Percentiles rank a stretch among this genome's conserved stretches.
phyloP scores from a whole-genome alignment of 768 basidiomycete species.

The Suillus decipiens region DNA sequence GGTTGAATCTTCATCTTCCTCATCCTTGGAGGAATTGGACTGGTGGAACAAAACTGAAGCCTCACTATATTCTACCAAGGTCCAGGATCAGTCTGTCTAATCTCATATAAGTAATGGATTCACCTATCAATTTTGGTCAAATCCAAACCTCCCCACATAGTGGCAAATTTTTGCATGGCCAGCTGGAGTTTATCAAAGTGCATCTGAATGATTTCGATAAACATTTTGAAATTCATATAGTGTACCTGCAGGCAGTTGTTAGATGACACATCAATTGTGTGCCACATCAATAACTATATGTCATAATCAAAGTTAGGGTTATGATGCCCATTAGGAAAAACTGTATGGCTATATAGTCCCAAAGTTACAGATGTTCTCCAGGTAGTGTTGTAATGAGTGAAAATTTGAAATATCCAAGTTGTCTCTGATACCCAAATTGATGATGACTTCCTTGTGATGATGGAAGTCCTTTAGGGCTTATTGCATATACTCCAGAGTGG shows the following conservation, averaged over 20 bases:
- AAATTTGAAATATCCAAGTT: slow-evolving; percentile 34
- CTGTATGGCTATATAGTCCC: too few species aligned
- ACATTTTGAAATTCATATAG: not conserved
- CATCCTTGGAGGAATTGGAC: not conserved
- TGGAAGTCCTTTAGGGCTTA: slow-evolving; percentile 35
- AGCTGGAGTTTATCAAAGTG: not conserved
- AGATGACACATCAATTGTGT: not conserved
- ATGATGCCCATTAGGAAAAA: too few species aligned
- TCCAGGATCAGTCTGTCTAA: not conserved
- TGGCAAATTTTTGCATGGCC: not conserved
- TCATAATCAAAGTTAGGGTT: not conserved
- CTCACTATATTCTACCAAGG: not conserved
- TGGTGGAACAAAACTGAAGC: not conserved
- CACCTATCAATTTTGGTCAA: not conserved
- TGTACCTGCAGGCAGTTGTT: not conserved
- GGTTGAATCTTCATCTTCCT: not conserved
- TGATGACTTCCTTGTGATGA: slow-evolving; percentile 34
- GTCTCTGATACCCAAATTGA: slow-evolving; percentile 29
- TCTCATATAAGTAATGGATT: not conserved
- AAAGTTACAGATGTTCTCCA: slow-evolving; percentile 19
- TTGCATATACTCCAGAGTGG: slow-evolving; percentile 20
- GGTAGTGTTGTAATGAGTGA: slow-evolving; percentile 25
- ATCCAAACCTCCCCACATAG: not conserved
- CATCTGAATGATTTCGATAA: not conserved
- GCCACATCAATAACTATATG: not conserved